These are phyloP conservation scores for Acacia concinna DNA, from an alignment of 331 rosid species.

Conservation along the genomic window DNA sequence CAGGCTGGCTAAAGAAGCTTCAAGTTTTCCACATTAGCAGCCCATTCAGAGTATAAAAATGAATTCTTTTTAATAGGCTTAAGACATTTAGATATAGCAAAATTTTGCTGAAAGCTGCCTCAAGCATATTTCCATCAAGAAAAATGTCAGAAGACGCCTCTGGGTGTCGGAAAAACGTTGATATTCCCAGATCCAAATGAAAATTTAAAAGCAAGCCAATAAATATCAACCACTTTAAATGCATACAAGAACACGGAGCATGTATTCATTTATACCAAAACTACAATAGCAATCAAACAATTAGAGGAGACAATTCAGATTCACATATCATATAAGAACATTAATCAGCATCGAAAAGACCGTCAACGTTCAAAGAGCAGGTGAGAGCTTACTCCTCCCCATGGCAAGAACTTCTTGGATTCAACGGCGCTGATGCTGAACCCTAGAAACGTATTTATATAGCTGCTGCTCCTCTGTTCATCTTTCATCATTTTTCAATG, in stretches of 20 bases:
- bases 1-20: not conserved
- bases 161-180: not conserved
- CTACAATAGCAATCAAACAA: not conserved
- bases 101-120: not conserved
- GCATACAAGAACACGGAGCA: not conserved
- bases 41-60: not conserved
- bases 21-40: not conserved
- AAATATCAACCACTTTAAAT: not conserved
- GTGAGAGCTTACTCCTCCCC: constrained; percentile 49
- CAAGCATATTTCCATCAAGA: not conserved
- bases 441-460: constrained; percentile 13
- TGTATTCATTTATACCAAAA: not conserved
- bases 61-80: not conserved
- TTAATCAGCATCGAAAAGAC: not conserved
- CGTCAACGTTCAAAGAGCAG: not conserved
- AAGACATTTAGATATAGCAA: not conserved
- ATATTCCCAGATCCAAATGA: not conserved
- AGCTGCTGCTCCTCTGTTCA: not conserved
- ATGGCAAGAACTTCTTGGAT: not conserved
- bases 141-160: not conserved
- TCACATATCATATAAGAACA: not conserved
- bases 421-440: not conserved
- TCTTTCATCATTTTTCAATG: not conserved
- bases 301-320: not conserved
- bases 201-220: not conserved